Evolutionary conservation across 1,139 yeast genomes (phyloP), one percentile per base, ranked within the genome.

Genomic region (Debaryomyces subglobosus): DNA sequence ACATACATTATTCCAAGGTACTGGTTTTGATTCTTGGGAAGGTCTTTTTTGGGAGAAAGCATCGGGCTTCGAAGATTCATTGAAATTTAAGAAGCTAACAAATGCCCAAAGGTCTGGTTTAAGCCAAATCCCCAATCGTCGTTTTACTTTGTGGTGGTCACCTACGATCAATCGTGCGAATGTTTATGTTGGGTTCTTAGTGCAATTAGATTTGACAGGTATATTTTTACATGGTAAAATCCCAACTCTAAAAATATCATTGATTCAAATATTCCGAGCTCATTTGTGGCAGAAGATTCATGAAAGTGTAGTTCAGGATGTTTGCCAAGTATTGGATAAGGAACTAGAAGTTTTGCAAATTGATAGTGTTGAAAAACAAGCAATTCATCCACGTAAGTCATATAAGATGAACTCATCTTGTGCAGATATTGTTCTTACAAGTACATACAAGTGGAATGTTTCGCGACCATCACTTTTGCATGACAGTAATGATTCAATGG

Each of bases 201-300:
- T 95, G 29, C 99, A 95, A 66, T 77, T 95, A 39, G 99, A 95
- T 69, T 75, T 95, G 60, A 95, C 99, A 0, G 99, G 99, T 60
- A 94, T 95, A 30, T 94, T 94, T 67, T 74, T 95, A 47, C 99
- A 95, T 63, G 99, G 99, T 59, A 95, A 95, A 67, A 95, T 95
- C 54, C 99, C 99, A 4, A 94, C 99, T 0, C 74, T 95, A 59
- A 95, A 95, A 68, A 94, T 95, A 34, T 94, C 99, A 0, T 77
- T 94, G 54, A 92, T 95, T 64, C 99, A 95, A 67, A 91, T 95
- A 2, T 95, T 95, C 77, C 78, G 99, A 49, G 98, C 99, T 0
- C 99, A 95, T 73, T 80, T 95, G 62, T 95, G 99, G 99, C 99
- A 95, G 64, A 95, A 95, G 68, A 95, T 95, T 48, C 99, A 95